Conservation (phyloP, 2,329 filamentous ascomycete species). For the Chaetomiaceae sp. region DNA sequence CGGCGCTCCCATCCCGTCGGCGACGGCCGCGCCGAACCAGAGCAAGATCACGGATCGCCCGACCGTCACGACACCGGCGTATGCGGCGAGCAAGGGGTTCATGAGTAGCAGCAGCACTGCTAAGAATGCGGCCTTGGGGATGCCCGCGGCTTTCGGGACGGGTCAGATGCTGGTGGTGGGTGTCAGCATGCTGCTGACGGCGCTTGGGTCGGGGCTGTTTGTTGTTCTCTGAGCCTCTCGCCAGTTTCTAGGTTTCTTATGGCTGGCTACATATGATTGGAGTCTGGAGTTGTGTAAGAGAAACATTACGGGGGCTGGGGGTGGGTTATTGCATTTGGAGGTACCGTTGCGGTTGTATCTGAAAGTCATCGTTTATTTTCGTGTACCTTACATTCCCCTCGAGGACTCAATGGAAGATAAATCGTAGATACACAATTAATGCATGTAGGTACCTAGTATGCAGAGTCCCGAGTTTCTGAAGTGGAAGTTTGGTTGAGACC, state of each 20-base stretch:
- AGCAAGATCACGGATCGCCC: slow-evolving; percentile 30
- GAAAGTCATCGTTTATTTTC: too few species aligned
- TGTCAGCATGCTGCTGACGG: slow-evolving; percentile 30
- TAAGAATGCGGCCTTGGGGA: slow-evolving; percentile 17
- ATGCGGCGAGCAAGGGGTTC: slow-evolving; percentile 37
- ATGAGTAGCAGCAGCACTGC: slow-evolving; percentile 19
- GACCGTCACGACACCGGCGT: slow-evolving; percentile 31
- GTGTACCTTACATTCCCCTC: too few species aligned
- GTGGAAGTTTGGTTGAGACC: too few species aligned
- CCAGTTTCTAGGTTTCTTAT: too few species aligned
- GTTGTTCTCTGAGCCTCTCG: slow-evolving; percentile 8
- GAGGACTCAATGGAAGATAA: too few species aligned
- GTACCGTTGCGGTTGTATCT: too few species aligned
- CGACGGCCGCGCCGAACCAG: slow-evolving; percentile 42
- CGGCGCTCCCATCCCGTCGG: slow-evolving; percentile 47
- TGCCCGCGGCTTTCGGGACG: slow-evolving; percentile 10
- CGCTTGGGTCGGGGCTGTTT: slow-evolving; percentile 35
- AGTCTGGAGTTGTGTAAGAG: not conserved
- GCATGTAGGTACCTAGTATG: too few species aligned
- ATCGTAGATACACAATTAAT: too few species aligned
- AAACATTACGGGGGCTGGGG: too few species aligned
- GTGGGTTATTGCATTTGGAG: too few species aligned
- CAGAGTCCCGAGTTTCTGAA: too few species aligned
- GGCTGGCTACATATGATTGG: not conserved
- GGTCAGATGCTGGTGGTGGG: slow-evolving; percentile 26